A percentile compares a stretch with the other conserved stretches of the same genome.
phyloP scores from a whole-genome alignment of 192 early-diverging fungal species.

The Coemansia sp. region DNA sequence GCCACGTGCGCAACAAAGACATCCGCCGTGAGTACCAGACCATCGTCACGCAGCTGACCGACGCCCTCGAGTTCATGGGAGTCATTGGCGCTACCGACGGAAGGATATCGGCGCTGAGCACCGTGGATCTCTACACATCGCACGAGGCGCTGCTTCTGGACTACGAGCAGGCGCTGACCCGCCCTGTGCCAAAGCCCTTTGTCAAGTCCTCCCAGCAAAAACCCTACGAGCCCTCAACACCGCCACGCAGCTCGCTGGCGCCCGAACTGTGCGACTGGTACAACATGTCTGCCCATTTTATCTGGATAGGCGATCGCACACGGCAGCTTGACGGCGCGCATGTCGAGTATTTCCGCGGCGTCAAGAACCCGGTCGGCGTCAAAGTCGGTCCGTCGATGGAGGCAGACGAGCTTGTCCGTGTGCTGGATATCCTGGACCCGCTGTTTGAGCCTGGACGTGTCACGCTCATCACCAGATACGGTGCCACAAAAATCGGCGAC shows the following conservation, averaged over 20 bases:
- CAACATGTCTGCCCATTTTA: conserved; percentile 93
- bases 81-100: conserved; percentile 83
- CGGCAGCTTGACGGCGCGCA: conserved; percentile 93
- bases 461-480: conserved; percentile 95
- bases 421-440: conserved; percentile 88
- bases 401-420: conserved; percentile 76
- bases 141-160: conserved; percentile 96
- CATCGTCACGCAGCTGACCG: conserved; percentile 83
- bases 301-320: conserved; percentile 99
- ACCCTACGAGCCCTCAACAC: conserved; percentile 47
- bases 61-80: conserved; percentile 91
- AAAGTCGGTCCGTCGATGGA: conserved; percentile 94
- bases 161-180: conserved; percentile 87
- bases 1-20: conserved; percentile 77
- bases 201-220: conserved; percentile 8
- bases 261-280: conserved; percentile 67
- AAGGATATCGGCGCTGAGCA: conserved; percentile 58
- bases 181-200: conserved; percentile 55
- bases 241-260: conserved; percentile 32
- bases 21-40: conserved; percentile 85
- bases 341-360: conserved; percentile 96
- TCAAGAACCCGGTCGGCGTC: conserved; percentile 95
- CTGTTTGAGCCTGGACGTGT: conserved; percentile 86
- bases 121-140: conserved; percentile 90
- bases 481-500: conserved; percentile 77